Base-by-base conservation (phyloP, 352 stramenopile genomes). In the Globisporangium cylindrosporum region DNA sequence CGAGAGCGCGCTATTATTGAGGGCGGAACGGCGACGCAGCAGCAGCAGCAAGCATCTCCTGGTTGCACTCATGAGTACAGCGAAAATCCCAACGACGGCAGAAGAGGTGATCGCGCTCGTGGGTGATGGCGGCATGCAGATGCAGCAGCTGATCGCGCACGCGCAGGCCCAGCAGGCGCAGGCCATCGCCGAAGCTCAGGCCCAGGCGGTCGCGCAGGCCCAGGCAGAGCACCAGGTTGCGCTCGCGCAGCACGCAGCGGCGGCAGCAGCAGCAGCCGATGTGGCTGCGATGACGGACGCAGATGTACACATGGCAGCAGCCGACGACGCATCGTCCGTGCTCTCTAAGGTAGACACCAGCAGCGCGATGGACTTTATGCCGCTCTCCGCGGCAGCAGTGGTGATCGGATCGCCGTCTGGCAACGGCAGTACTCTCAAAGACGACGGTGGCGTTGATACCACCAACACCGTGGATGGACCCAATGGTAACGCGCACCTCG, bases 91-190 rank as follows among this genome's bases (percentile, higher is more conserved):
- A 58, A 78, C 79, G 25, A 63, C 80, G 46, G 56, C 25, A 20
- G 80, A 89, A 54, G 80, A 90, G 36, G 79, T 88, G 70, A 64
- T 90, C 54, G 81, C 78, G 64, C 81, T 91, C 24, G 80, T 87
- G 58, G 64, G 76, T 49, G 60, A 78, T 68, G 59, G 71, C 64
- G 43, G 70, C 29, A 83, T 89, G 69, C 77, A 89, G 60, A 83
- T 89, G 69, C 77, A 89, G 62, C 79, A 89, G 59, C 68, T 92
- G 24, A 71, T 90, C 18, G 68, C 86, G 32, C 84, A 92, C 60
- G 75, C 89, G 48, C 77, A 82, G 58, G 73, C 68, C 29, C 77
- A 84, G 55, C 74, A 81, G 53, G 66, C 71, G 27, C 73, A 76
- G 51, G 58, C 66, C 6, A 57, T 69, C 15, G 67, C 57, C 1